phyloP scores from a whole-genome alignment of 2,329 filamentous ascomycete species.

The Colletotrichum theobromicola region DNA sequence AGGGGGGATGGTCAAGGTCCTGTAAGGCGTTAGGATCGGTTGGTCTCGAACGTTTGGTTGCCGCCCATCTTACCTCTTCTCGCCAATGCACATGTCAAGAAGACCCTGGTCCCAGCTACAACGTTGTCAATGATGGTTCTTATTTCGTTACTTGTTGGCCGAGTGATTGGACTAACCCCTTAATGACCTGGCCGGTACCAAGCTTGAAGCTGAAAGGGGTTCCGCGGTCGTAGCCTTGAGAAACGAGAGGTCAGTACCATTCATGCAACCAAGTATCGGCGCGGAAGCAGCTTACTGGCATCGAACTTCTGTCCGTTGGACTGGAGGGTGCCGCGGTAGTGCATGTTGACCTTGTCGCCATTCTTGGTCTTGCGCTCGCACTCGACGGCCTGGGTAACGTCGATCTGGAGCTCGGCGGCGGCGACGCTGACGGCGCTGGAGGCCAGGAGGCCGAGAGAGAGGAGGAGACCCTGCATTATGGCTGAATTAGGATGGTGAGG shows the following conservation, averaged over 20 bases:
- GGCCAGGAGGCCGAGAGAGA: constrained; percentile 55
- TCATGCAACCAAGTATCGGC: neutral
- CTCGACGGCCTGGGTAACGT: constrained; percentile 74
- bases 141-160: neutral
- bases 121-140: constrained; percentile 21
- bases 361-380: constrained; percentile 79
- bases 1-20: constrained; percentile 88
- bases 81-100: constrained; percentile 92
- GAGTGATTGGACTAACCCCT: constrained; percentile 65
- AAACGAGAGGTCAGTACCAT: neutral
- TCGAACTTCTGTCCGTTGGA: constrained; percentile 82
- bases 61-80: constrained; percentile 66
- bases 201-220: constrained; percentile 80
- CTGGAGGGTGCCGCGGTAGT: constrained; percentile 85
- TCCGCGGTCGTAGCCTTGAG: constrained; percentile 74
- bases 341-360: constrained; percentile 83
- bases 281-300: constrained; percentile 55
- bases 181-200: constrained; percentile 84
- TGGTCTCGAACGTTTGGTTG: neutral
- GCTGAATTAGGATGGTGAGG: neutral
- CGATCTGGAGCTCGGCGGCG: constrained; percentile 74
- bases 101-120: constrained; percentile 87
- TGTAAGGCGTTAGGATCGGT: constrained; percentile 28
- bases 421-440: constrained; percentile 58
- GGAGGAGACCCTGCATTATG: constrained; percentile 55